Conservation (phyloP, 306 rosid genomes). For the Betula pendula region DNA sequence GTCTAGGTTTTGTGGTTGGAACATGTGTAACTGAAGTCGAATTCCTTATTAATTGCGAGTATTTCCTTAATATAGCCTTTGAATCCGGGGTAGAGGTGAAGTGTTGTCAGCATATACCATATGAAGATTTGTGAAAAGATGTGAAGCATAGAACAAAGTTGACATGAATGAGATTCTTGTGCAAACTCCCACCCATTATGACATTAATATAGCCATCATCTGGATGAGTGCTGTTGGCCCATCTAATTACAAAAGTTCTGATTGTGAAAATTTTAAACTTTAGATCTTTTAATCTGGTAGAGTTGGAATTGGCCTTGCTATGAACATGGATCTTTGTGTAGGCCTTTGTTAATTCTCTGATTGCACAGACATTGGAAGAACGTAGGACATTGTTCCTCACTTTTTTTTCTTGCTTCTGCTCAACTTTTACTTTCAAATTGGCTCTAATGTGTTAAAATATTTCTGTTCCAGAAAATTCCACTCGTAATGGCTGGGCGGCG, state of each 20-base stretch:
- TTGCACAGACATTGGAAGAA: neutral
- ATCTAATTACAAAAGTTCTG: neutral
- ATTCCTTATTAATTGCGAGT: neutral
- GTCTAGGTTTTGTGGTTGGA: neutral
- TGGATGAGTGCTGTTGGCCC: neutral
- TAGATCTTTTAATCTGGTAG: neutral
- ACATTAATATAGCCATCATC: neutral
- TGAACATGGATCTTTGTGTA: neutral
- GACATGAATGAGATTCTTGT: too few species aligned
- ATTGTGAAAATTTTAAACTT: neutral
- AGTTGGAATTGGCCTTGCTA: neutral
- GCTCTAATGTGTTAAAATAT: neutral
- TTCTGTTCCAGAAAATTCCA: conserved; percentile 71
- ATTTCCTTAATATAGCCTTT: neutral
- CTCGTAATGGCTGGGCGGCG: conserved; percentile 78
- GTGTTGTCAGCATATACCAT: neutral
- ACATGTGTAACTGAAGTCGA: neutral
- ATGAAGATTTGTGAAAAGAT: neutral
- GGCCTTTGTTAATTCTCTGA: conserved; percentile 2
- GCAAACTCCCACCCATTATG: neutral
- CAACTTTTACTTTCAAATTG: neutral
- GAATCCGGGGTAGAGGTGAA: neutral
- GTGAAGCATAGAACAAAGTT: neutral
- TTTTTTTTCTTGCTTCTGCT: neutral
- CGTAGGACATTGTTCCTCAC: neutral